A percentile compares a stretch with the other conserved stretches of the same genome.
phyloP scores from a whole-genome alignment of 306 rosid species.

The Parietaria judaica region DNA sequence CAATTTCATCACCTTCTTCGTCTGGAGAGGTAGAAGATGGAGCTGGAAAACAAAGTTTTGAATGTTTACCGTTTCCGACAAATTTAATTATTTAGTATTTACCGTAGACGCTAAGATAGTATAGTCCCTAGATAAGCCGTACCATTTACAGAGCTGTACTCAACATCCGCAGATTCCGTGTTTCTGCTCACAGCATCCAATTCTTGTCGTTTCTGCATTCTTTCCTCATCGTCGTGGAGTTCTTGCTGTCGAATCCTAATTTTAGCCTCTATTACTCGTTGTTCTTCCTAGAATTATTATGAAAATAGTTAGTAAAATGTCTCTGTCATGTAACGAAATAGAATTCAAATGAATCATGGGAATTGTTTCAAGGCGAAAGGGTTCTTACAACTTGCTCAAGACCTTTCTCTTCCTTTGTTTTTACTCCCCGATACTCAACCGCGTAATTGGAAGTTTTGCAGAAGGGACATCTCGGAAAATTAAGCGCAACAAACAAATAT shows the following conservation, averaged over 20 bases:
- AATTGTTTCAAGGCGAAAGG: constrained; percentile 12
- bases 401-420: constrained; percentile 93
- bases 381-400: constrained; percentile 80
- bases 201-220: constrained; percentile 73
- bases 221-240: constrained; percentile 82
- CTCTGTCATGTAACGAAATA: constrained; percentile 5
- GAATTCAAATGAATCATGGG: constrained; percentile 8
- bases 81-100: not conserved
- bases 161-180: constrained; percentile 38
- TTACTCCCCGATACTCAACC: constrained; percentile 90
- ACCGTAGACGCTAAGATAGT: constrained; percentile 5
- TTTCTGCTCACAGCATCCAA: constrained; percentile 39
- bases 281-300: constrained; percentile 66
- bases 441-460: constrained; percentile 92
- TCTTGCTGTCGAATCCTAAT: constrained; percentile 89
- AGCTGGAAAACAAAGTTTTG: constrained; percentile 27
- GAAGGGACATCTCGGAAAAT: constrained; percentile 78
- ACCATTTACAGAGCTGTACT: constrained; percentile 62
- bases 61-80: constrained; percentile 7
- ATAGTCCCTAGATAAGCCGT: constrained; percentile 15
- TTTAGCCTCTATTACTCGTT: constrained; percentile 97
- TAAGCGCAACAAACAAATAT: constrained; percentile 38
- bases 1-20: constrained; percentile 68
- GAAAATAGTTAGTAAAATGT: constrained; percentile 5
- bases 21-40: constrained; percentile 48